A percentile compares a stretch with the other conserved stretches of the same genome.
These are phyloP conservation scores for Candida glucosophila DNA, from an alignment of 1,139 yeast species.

Conservation along the genomic window DNA sequence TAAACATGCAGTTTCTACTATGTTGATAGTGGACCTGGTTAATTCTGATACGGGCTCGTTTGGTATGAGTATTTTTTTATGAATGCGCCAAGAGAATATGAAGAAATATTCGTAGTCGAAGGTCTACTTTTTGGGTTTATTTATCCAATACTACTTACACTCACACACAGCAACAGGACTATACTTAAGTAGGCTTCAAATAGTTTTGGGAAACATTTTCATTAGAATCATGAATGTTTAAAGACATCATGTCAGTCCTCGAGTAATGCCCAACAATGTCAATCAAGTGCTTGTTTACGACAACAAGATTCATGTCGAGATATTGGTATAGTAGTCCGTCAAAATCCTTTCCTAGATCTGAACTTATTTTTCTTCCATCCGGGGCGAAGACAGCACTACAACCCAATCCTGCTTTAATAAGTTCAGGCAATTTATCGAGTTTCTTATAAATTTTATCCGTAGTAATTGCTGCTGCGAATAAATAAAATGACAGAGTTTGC, in stretches of 20 bases:
- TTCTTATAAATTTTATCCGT: background rate
- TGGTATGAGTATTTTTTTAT: no score
- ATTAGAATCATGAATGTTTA: background rate
- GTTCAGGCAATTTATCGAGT: background rate
- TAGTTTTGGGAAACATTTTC: background rate
- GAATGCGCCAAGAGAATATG: no score
- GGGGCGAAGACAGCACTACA: slow-evolving; percentile 1
- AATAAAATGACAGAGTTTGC: background rate
- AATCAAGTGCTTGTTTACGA: slow-evolving; percentile 1
- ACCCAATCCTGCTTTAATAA: background rate
- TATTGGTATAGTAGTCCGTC: background rate
- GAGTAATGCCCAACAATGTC: slow-evolving; percentile 3
- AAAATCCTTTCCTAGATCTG: background rate
- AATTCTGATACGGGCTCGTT: no score
- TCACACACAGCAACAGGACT: no score
- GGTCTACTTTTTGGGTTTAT: no score
- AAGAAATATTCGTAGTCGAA: no score
- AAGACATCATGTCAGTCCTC: slow-evolving; percentile 2
- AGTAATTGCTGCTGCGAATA: background rate
- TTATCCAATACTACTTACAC: no score
- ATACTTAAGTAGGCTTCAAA: no score
- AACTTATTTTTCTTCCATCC: background rate
- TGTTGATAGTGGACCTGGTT: no score
- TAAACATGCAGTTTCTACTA: no score
- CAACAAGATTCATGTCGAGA: slow-evolving; percentile 2